Base-by-base conservation (phyloP, 139 green algal genomes). In the Chlorella ohadii region DNA sequence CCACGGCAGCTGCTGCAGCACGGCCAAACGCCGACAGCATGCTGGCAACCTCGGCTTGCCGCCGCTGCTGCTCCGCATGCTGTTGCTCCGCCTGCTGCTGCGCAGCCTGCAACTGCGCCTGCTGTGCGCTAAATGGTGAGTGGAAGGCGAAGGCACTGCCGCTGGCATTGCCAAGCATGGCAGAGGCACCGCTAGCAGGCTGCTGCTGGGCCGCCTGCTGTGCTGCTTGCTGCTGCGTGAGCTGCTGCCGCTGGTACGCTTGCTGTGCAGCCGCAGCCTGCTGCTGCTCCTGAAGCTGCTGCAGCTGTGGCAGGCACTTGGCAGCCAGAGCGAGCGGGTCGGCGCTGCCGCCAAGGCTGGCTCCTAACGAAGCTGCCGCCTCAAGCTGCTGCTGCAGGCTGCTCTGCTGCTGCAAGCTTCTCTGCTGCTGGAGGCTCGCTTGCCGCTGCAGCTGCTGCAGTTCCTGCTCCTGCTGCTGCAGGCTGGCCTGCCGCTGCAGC, bases 271-370 rank as follows among this genome's bases (percentile, higher is more conserved):
- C 39, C 38, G 70, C 39, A 3, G 70, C 70, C 41, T 56, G 33
- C 70, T 77, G 70, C 70, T 77, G 68, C 36, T 44, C 68, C 25
- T 75, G 70, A 15, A 77, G 70, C 70, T 77, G 39, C 70, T 77
- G 70, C 70, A 77, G 70, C 41, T 77, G 70, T 16, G 70, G 70
- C 70, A 77, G 70, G 70, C 70, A 77, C 39, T 38, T 77, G 39
- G 70, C 70, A 1, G 70, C 70, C 22, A 77, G 70, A 3, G 70
- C 39, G 9, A 77, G 70, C 27, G 70, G 70, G 27, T 77, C 41
- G 6, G 27, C 19, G 27, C 22, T 77, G n/a, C 25, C 34, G 3
- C 64, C 64, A 27, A 71, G 64, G 31, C 64, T 71, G 39, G 70
- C 70, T n/a, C 70, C 70, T 6, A 56, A 27, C 1, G 36, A 68